Percentiles rank a stretch among this genome's conserved stretches.
phyloP scores from a whole-genome alignment of 768 basidiomycete genomes.

The Pluteus cervinus region DNA sequence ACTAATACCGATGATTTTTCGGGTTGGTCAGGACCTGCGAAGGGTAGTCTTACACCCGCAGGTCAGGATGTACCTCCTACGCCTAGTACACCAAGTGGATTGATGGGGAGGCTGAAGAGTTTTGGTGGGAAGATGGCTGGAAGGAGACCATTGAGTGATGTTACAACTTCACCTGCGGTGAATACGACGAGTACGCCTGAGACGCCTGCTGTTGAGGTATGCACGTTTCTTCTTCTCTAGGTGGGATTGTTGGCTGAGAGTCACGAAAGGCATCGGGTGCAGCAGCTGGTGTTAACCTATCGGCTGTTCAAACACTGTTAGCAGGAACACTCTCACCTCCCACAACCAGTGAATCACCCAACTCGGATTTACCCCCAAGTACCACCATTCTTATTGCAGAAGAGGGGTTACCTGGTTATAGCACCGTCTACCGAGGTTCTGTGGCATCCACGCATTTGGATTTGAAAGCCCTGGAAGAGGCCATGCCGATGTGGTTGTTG shows the following conservation, averaged over 20 bases:
- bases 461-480: constrained; percentile 53
- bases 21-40: constrained; percentile 31
- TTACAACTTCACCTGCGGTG: constrained; percentile 19
- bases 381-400: constrained; percentile 76
- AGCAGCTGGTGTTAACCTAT: too few species aligned
- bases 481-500: constrained; percentile 82
- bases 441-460: constrained; percentile 46
- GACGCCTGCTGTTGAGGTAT: constrained; percentile 17
- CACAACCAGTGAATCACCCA: constrained; percentile 64
- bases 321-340: constrained; percentile 61
- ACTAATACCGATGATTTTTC: constrained; percentile 45
- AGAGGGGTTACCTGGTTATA: constrained; percentile 71
- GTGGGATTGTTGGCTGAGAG: not conserved
- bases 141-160: constrained; percentile 29
- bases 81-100: constrained; percentile 48
- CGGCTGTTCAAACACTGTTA: constrained; percentile 50
- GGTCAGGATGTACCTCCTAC: constrained; percentile 5
- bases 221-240: not conserved
- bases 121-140: constrained; percentile 55
- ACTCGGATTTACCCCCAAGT: constrained; percentile 48
- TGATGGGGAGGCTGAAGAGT: constrained; percentile 78
- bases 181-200: constrained; percentile 17
- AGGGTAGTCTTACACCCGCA: constrained; percentile 6
- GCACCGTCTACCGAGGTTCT: constrained; percentile 68
- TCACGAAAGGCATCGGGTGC: constrained; percentile 20